Conservation (phyloP, 306 rosid genomes). For the Dalbergia cultrata region DNA sequence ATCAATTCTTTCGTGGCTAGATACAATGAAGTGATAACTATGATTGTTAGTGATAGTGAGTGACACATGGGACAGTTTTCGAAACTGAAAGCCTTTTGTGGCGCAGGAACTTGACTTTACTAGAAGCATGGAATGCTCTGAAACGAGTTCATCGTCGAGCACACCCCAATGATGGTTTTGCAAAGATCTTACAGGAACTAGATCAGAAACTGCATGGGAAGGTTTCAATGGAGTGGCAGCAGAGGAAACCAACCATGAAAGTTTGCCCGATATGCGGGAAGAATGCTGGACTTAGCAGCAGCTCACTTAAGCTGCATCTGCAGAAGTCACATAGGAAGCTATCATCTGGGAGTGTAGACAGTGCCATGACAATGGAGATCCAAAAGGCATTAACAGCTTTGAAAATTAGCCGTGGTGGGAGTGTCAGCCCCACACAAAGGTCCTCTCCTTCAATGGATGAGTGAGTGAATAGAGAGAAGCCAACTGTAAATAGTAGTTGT, state of each 20-base stretch:
- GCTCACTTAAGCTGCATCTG: conserved; percentile 90
- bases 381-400: conserved; percentile 81
- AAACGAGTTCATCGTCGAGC: conserved; percentile 90
- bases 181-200: conserved; percentile 62
- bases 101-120: conserved; percentile 72
- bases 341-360: conserved; percentile 93
- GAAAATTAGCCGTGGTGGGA: conserved; percentile 69
- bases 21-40: conserved; percentile 27
- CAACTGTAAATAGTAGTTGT: neutral
- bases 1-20: conserved; percentile 30
- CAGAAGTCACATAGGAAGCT: conserved; percentile 90
- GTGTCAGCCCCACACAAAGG: conserved; percentile 75
- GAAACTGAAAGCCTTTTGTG: conserved; percentile 37
- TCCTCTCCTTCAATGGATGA: conserved; percentile 55
- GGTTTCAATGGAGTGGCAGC: conserved; percentile 94
- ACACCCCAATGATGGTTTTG: conserved; percentile 96
- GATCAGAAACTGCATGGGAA: conserved; percentile 81
- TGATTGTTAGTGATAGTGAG: conserved; percentile 2
- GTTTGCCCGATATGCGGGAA: conserved; percentile 94
- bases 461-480: conserved; percentile 28
- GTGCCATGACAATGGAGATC: conserved; percentile 95
- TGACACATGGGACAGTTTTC: conserved; percentile 7
- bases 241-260: conserved; percentile 82
- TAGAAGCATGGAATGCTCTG: conserved; percentile 83
- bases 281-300: conserved; percentile 93